Evolutionary conservation across 1,284 basidiomycete genomes (phyloP).

Genomic region (Garcileccinum viscosum): DNA sequence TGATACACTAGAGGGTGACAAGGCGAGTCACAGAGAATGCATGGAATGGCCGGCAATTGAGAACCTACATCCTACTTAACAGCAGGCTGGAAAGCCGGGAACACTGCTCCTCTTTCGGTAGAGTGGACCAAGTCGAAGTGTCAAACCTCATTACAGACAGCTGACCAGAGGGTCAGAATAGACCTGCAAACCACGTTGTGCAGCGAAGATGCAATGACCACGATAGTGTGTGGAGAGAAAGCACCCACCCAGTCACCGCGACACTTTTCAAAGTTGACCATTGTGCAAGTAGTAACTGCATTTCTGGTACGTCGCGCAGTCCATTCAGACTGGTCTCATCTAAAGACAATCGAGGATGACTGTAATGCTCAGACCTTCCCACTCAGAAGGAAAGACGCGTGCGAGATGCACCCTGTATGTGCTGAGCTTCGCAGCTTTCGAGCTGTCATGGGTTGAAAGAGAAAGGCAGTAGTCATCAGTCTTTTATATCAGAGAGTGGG

Average conservation of each 20-base stretch:
- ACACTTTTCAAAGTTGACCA: conserved; percentile 41
- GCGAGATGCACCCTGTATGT: conserved; percentile 43
- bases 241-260: conserved; percentile 39
- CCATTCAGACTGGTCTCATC: conserved; percentile 53
- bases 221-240: conserved; percentile 27
- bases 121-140: not conserved
- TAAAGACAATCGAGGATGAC: conserved; percentile 58
- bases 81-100: conserved; percentile 4
- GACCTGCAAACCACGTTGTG: conserved; percentile 14
- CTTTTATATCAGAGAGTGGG: conserved; percentile 14
- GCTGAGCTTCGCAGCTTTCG: conserved; percentile 61
- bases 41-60: not conserved
- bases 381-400: conserved; percentile 50
- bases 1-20: conserved; percentile 16
- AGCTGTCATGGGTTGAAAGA: conserved; percentile 41
- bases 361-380: conserved; percentile 69
- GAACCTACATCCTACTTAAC: conserved; percentile 1
- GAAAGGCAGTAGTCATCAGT: not conserved
- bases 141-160: conserved; percentile 10
- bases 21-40: not conserved
- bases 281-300: conserved; percentile 32
- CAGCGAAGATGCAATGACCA: conserved; percentile 25
- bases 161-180: not conserved
- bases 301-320: conserved; percentile 61
- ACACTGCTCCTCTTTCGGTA: conserved; percentile 9